Evolutionary conservation across 2,329 filamentous ascomycete species (phyloP).

Genomic region (Penicillium glabrum): DNA sequence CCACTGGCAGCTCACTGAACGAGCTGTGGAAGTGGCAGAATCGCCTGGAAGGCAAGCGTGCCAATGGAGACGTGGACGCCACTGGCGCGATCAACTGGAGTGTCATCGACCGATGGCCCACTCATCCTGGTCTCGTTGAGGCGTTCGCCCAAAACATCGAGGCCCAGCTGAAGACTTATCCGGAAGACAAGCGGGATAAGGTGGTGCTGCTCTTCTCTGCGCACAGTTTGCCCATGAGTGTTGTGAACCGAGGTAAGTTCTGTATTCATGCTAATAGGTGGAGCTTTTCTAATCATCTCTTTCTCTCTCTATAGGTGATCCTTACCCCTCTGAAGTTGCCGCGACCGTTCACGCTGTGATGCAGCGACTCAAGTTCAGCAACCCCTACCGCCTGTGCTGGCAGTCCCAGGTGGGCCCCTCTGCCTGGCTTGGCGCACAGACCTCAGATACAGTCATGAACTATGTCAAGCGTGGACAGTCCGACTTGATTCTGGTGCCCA

Average conservation of each 20-base stretch:
- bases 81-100: conserved; percentile 86
- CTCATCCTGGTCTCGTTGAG: conserved; percentile 84
- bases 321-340: conserved; percentile 92
- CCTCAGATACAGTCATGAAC: conserved; percentile 79
- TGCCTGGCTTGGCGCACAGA: conserved; percentile 94
- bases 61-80: conserved; percentile 50
- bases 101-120: conserved; percentile 96
- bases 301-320: conserved; percentile 62
- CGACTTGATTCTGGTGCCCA: conserved; percentile 86
- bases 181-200: conserved; percentile 72
- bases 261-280: background rate
- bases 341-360: conserved; percentile 98
- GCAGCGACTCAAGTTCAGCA: conserved; percentile 80
- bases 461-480: conserved; percentile 90
- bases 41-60: conserved; percentile 73
- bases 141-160: conserved; percentile 93
- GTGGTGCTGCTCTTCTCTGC: conserved; percentile 92
- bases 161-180: conserved; percentile 78
- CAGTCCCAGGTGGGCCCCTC: conserved; percentile 96
- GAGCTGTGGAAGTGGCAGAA: conserved; percentile 98
- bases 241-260: conserved; percentile 78
- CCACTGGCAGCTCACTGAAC: conserved; percentile 92
- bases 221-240: conserved; percentile 94
- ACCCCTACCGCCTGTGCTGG: conserved; percentile 94
- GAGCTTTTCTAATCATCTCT: conserved; percentile 4